Evolutionary conservation across 108 stramenopile genomes (phyloP), one percentile per base, ranked within the genome.

Genomic region (Aurantiochytrium sp.): DNA sequence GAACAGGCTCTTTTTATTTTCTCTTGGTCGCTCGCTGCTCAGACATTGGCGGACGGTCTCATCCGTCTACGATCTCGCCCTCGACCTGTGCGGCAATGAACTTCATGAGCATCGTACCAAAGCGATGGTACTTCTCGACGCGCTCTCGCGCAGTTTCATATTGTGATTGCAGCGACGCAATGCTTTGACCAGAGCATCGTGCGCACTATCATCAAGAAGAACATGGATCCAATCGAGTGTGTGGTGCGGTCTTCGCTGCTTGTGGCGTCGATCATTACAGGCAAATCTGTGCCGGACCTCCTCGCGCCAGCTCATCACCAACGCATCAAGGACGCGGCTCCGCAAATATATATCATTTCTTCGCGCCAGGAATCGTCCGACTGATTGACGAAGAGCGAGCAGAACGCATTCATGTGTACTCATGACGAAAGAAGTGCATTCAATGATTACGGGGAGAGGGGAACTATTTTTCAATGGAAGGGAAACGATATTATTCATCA

Each of bases 221-320:
- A 96, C 88, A 89, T 96, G 72, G 96, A 97, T 73, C 97, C 97
- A 4, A 97, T 97, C 49, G 94, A 95, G 87, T 93, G 95, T 89
- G 89, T 96, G 57, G 96, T 96, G 92, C 87, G 89, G 51, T 95
- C 96, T 5, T 88, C 91, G 5, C 90, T 96, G 87, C 83, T 97
- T 53, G 28, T 83, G 14, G 76, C 76, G 6, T 25, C 76, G 16
- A 45, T 4, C 19, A 53, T 83, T 35, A 47, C 51, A 2, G 76
- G 76, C 49, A 53, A 35, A 45, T 23, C 76, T 35, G 23, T 2
- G 10, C n/a, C 45, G 4, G 4, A 53, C 23, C 28, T 83, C 43
- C 51, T 83, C 49, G 51, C 76, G 25, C n/a, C 25, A 12, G 45
- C 18, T 12, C 49, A 47, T 47, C 76, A 53, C 12, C 76, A 4